These are phyloP conservation scores for Silene conica DNA, from an alignment of 148 eudicot species.

Conservation along the genomic window DNA sequence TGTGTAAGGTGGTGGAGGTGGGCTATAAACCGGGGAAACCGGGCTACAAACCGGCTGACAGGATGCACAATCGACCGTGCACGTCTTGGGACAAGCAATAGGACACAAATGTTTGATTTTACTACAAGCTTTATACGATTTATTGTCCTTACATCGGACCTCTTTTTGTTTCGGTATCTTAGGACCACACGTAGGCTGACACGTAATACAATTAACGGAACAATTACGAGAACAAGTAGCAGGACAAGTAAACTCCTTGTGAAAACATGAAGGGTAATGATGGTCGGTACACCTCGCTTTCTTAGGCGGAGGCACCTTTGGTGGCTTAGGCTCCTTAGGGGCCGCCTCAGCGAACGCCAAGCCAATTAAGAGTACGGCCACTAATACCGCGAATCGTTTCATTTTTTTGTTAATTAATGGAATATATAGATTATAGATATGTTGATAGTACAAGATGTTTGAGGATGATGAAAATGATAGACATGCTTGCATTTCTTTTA, in stretches of 20 bases:
- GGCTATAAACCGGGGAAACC: neutral
- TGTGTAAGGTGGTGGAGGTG: neutral
- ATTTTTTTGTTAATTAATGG: neutral
- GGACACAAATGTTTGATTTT: slow-evolving; percentile 25
- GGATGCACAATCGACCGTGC: slow-evolving; percentile 17
- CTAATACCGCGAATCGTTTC: neutral
- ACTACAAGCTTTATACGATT: slow-evolving; percentile 14
- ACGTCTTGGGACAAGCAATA: slow-evolving; percentile 25
- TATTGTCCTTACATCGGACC: slow-evolving; percentile 25
- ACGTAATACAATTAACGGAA: neutral
- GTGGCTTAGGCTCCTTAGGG: slow-evolving; percentile 3
- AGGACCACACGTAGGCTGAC: slow-evolving; percentile 15
- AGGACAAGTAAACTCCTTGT: slow-evolving; percentile 6
- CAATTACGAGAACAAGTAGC: slow-evolving; percentile 12
- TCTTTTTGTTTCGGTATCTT: slow-evolving; percentile 20
- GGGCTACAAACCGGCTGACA: slow-evolving; percentile 25
- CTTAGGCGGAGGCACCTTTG: slow-evolving; percentile 12
- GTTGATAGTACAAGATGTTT: neutral
- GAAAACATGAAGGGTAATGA: slow-evolving; percentile 8
- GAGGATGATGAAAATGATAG: neutral
- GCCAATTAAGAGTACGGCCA: slow-evolving; percentile 3
- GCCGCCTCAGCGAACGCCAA: slow-evolving; percentile 16
- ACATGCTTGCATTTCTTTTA: neutral
- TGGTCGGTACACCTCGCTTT: slow-evolving; percentile 21
- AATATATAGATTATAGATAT: neutral